Percentiles rank a stretch among this genome's conserved stretches.
Conservation (phyloP, 139 green algal genomes). For the Zygnema cylindricum region DNA sequence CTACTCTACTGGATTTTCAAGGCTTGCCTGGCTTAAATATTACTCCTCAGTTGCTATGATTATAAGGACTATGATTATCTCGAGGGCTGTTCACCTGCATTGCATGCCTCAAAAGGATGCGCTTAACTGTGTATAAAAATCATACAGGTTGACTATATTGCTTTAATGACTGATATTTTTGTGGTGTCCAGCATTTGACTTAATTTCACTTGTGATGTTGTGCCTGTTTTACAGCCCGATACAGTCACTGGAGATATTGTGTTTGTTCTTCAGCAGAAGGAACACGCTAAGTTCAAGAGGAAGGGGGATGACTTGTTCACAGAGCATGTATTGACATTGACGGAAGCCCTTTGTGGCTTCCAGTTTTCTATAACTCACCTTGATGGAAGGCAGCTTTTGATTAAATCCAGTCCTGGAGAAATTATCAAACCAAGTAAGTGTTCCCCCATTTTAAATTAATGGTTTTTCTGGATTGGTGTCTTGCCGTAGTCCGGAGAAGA, state of each 20-base stretch:
- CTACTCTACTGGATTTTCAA: too few relatives aligned
- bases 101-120: not conserved
- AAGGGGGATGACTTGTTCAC: conserved; percentile 89
- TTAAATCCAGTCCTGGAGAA: conserved; percentile 73
- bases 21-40: too few relatives aligned
- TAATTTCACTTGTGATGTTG: conserved; percentile 11
- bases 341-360: conserved; percentile 88
- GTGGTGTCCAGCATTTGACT: not conserved
- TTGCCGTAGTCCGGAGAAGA: too few relatives aligned
- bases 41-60: too few relatives aligned
- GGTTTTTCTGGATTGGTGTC: too few relatives aligned
- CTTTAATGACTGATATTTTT: not conserved
- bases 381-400: conserved; percentile 82
- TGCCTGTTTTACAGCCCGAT: conserved; percentile 74
- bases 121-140: not conserved
- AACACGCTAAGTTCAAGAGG: conserved; percentile 91
- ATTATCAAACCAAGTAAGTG: conserved; percentile 87
- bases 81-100: not conserved
- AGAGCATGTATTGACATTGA: conserved; percentile 86
- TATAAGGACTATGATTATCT: too few relatives aligned
- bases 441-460: too few relatives aligned
- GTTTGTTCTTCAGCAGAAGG: conserved; percentile 92
- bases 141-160: conserved; percentile 3
- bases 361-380: conserved; percentile 86
- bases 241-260: conserved; percentile 93